Base-by-base conservation (phyloP, 2,329 filamentous ascomycete species). In the Penicillium brevicompactum region DNA sequence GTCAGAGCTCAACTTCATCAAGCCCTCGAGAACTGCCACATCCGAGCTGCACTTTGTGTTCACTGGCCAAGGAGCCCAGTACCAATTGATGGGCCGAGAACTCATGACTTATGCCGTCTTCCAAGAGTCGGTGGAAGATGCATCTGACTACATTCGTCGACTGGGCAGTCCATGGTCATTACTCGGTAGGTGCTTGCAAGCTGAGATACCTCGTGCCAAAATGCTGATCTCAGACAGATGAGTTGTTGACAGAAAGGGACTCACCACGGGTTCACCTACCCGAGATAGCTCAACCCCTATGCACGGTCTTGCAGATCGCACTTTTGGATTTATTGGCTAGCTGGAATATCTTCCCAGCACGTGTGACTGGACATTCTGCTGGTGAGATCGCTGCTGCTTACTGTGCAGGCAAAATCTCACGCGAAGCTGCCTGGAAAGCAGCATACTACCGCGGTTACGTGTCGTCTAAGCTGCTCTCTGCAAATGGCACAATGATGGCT, bases 311-410 rank as follows among this genome's bases (percentile, higher is more conserved):
- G 13, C 71, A 74, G 43, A 58, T 74, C 5, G 70, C 67, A 0
- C 46, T 74, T 5, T 62, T 71, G 1, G 68, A 72, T 31, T 56
- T 73, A 3, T 38, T 74, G 3, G 55, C 58, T 2, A 60, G 57
- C 21, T 67, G 61, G 56, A 44, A 51, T n/a, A 57, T 73, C 22
- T 55, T 49, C 4, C 67, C 70, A 4, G 53, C 40, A 16, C 48
- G 50, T 9, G 70, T 73, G 5, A 53, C 47, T 1, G 69, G 70
- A 2, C 70, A 73, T 37, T 72, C 69, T 0, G 67, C 65, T 2
- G 70, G 70, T 5, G 71, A 73, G 47, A 70, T 80, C 31, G 76
- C 75, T 0, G 78, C 78, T 0, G 76, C 78, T 7, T 82, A 81
- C 54, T 77, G 77, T 3, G 75, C 76, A 1, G 74, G 79, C 2